Base-by-base conservation (phyloP, 2,329 filamentous ascomycete genomes). In the Cladosporium sphaerospermum region DNA sequence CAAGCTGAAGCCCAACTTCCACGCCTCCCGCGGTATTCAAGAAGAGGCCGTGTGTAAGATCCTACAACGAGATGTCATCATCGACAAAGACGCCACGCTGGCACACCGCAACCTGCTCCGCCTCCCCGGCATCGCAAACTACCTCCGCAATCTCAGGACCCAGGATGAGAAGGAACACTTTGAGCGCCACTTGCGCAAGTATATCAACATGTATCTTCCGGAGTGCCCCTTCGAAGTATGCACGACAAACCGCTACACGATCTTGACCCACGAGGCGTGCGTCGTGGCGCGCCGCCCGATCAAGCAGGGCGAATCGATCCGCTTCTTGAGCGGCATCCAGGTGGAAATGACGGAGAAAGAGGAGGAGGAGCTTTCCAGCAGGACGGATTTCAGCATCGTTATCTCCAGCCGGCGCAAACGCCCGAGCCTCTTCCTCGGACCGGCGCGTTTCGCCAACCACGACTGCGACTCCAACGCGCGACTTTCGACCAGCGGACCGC, bases 371-470 rank as follows among this genome's bases (percentile, higher is more conserved):
- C 80, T 97, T 54, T 86, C 89, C 23, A 85, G 84, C 55, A 87
- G 93, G 67, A 91, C 92, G 65, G 93, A 99, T 67, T 99, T 99
- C 69, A 96, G 91, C 68, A 91, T 99, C 58, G 91, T 99, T 32
- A 88, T 96, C 65, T 96, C 91, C 57, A 92, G 89, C 60, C 81
- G 93, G 54, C 92, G 88, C 71, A 96, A 95, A 72, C 86, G 86
- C 56, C 87, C 91, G 31, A 95, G 89, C 48, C 75, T 99, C 40
- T 97, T 99, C 67, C 84, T 99, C 67, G 93, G 93, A 0, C 95
- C 93, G 7, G 93, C 93, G 33, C 84, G 93, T 47, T 97, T 99
- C 69, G 90, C 93, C 23, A 99, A 99, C 67, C 93, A 99, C 71
- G 93, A 99, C 69, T 99, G 93, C 72, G 81, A 87, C 61, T 89